These are phyloP conservation scores for Lecanicillium sp. DNA, from an alignment of 2,329 filamentous ascomycete genomes.

Conservation along the genomic window DNA sequence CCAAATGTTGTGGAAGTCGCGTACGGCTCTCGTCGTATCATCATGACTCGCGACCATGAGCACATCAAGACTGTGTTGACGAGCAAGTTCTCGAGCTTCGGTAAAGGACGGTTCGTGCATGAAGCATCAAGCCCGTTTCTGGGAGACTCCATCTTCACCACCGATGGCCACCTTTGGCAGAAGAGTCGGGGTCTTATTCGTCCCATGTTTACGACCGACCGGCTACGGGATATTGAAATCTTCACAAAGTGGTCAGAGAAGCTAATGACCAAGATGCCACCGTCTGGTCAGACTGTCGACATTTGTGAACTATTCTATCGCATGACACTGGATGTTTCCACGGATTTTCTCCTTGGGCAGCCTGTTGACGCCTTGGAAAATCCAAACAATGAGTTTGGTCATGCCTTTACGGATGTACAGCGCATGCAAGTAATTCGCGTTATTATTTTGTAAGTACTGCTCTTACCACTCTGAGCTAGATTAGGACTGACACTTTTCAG, in stretches of 20 bases:
- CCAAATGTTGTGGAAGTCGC: not conserved
- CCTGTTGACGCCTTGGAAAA: not conserved
- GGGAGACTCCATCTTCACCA: conserved; percentile 48
- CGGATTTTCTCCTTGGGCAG: conserved; percentile 76
- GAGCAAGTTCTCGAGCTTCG: conserved; percentile 46
- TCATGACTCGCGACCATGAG: conserved; percentile 43
- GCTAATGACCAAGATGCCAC: conserved; percentile 23
- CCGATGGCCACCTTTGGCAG: conserved; percentile 41
- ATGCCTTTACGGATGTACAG: conserved; percentile 1
- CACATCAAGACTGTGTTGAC: conserved; percentile 50
- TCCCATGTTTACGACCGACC: conserved; percentile 41
- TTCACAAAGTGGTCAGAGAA: conserved; percentile 25
- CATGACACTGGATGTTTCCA: conserved; percentile 78
- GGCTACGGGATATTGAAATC: conserved; percentile 39
- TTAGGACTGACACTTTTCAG: no score
- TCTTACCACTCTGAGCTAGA: no score
- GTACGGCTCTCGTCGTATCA: conserved; percentile 13
- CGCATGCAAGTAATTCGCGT: not conserved
- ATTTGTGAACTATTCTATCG: conserved; percentile 73
- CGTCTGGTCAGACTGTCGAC: conserved; percentile 37
- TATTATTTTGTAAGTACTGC: not conserved
- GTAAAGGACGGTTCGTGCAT: conserved; percentile 34
- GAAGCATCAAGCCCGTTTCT: conserved; percentile 35
- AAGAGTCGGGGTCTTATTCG: conserved; percentile 41
- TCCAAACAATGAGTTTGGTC: not conserved